A percentile compares a stretch with the other conserved stretches of the same genome.
Evolutionary conservation across 2,329 filamentous ascomycete species (phyloP).

Genomic region (Colletotrichum australisinense): DNA sequence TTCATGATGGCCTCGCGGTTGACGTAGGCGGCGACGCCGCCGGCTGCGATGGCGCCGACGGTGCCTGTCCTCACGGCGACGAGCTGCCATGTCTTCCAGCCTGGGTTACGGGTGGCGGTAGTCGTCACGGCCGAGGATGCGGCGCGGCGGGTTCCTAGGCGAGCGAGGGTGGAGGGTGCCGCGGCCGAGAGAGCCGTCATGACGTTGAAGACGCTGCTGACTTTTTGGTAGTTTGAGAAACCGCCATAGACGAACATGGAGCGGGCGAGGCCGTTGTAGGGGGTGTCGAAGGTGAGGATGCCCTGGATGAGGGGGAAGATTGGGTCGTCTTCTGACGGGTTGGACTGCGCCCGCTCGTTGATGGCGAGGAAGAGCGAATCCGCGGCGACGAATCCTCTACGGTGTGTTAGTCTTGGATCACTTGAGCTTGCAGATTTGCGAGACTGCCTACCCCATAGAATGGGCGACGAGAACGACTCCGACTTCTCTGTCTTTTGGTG

Average conservation of each 20-base stretch:
- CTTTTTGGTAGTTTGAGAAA: constrained; percentile 69
- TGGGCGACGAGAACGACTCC: constrained; percentile 85
- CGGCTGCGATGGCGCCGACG: constrained; percentile 82
- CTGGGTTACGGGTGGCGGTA: constrained; percentile 44
- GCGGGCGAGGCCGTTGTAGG: constrained; percentile 75
- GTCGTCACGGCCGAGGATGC: constrained; percentile 38
- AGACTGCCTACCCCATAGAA: constrained; percentile 73
- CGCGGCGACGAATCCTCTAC: constrained; percentile 82
- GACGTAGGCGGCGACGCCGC: constrained; percentile 83
- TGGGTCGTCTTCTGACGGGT: constrained; percentile 50
- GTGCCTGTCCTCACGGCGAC: constrained; percentile 86
- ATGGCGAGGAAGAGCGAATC: constrained; percentile 81
- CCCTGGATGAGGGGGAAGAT: constrained; percentile 87
- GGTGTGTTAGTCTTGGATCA: constrained; percentile 17
- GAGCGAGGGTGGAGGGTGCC: constrained; percentile 56
- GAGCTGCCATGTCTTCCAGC: constrained; percentile 67
- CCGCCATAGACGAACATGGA: constrained; percentile 72
- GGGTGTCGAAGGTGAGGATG: constrained; percentile 86
- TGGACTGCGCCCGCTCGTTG: constrained; percentile 66
- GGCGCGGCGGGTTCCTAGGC: constrained; percentile 49
- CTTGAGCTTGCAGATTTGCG: rapidly evolving
- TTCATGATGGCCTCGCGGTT: constrained; percentile 76
- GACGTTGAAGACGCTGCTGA: constrained; percentile 67
- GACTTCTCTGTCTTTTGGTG: constrained; percentile 83
- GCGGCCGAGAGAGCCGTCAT: constrained; percentile 64